Evolutionary conservation across 176 grass and related monocot species (phyloP).

Genomic region (Triticum timopheevii): DNA sequence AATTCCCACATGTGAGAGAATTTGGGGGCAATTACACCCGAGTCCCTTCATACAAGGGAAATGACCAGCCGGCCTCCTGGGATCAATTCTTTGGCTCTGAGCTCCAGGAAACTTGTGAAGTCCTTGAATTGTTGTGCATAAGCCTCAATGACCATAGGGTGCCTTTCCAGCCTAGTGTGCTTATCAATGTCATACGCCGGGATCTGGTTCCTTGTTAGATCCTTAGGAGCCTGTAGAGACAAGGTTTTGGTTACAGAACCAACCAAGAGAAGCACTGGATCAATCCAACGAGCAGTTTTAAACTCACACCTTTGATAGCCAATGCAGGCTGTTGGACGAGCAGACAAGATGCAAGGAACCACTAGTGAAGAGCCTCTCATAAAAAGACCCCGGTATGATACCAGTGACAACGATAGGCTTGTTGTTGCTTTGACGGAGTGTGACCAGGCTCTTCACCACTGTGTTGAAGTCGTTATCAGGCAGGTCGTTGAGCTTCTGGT

Average conservation of each 20-base stretch:
- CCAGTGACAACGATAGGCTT: no score
- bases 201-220: neutral
- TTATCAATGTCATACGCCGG: neutral
- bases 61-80: neutral
- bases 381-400: neutral
- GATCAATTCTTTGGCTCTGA: neutral
- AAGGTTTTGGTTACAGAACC: neutral
- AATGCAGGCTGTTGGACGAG: neutral
- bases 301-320: neutral
- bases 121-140: constrained; percentile 15
- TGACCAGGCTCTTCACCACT: neutral
- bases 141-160: neutral
- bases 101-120: neutral
- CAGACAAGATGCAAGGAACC: neutral
- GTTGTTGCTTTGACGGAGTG: no score
- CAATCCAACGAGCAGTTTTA: neutral
- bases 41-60: neutral
- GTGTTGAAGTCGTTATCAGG: constrained; percentile 27
- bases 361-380: constrained; percentile 7
- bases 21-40: neutral
- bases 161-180: neutral
- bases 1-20: neutral
- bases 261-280: no score
- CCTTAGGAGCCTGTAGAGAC: neutral
- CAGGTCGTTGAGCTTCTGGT: constrained; percentile 17